These are phyloP conservation scores for Phaeosphaeria sp. DNA, from an alignment of 2,329 filamentous ascomycete genomes.

Conservation along the genomic window DNA sequence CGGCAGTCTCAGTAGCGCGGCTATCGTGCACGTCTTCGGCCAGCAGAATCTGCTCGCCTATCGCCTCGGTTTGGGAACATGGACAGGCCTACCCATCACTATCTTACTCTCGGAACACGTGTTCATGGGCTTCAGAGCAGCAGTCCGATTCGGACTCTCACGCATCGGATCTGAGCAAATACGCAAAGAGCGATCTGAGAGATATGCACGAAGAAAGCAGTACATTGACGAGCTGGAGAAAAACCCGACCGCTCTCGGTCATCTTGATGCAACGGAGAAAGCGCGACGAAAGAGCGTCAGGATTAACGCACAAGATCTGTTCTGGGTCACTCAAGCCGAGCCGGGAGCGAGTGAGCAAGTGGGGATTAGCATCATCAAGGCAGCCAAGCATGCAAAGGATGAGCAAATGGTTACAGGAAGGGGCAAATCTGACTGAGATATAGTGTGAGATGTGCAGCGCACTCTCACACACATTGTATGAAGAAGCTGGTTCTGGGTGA, in stretches of 20 bases:
- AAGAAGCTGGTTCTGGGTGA: too few species aligned
- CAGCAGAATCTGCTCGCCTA: slow-evolving; percentile 19
- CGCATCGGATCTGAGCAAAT: slow-evolving; percentile 40
- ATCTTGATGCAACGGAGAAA: slow-evolving; percentile 29
- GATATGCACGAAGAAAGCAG: slow-evolving; percentile 35
- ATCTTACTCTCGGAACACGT: slow-evolving; percentile 43
- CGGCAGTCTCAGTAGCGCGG: slow-evolving; percentile 40
- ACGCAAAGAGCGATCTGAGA: slow-evolving; percentile 31
- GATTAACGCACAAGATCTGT: slow-evolving; percentile 38
- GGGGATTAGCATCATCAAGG: slow-evolving; percentile 36
- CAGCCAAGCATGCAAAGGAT: slow-evolving; percentile 25
- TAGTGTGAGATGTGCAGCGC: not conserved
- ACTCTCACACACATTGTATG: not conserved
- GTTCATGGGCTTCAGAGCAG: slow-evolving; percentile 39
- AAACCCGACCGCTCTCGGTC: slow-evolving; percentile 18
- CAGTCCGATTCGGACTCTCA: slow-evolving; percentile 32
- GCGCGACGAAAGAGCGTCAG: slow-evolving; percentile 41
- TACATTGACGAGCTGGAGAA: slow-evolving; percentile 37
- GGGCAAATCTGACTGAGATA: slow-evolving; percentile 12
- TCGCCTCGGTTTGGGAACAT: slow-evolving; percentile 25
- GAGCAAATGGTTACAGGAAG: slow-evolving; percentile 21
- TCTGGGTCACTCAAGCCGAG: slow-evolving; percentile 40
- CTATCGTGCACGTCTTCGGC: slow-evolving; percentile 43
- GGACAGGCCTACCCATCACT: slow-evolving; percentile 39
- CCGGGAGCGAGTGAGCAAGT: slow-evolving; percentile 29